These are phyloP conservation scores for Diaporthe capsici DNA, from an alignment of 2,329 filamentous ascomycete genomes.

Conservation along the genomic window DNA sequence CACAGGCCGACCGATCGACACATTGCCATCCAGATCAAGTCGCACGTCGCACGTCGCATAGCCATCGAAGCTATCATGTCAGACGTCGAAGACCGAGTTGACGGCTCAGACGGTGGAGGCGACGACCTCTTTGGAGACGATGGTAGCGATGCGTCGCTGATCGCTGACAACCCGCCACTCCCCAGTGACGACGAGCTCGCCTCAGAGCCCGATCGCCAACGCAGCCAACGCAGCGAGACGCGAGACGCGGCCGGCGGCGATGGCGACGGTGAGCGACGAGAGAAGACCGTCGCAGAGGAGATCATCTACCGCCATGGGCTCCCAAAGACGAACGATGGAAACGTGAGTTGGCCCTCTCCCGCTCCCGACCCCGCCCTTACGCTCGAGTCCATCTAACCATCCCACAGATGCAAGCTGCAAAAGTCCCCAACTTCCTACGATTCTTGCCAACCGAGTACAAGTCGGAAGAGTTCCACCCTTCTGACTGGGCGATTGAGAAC, in stretches of 20 bases:
- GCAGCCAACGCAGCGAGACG: slow-evolving; percentile 55
- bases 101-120: slow-evolving; percentile 66
- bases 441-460: slow-evolving; percentile 78
- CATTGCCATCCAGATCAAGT: not conserved
- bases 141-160: slow-evolving; percentile 68
- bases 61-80: slow-evolving; percentile 60
- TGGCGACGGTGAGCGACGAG: slow-evolving; percentile 57
- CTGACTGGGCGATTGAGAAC: slow-evolving; percentile 67
- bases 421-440: slow-evolving; percentile 80
- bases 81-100: slow-evolving; percentile 67
- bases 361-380: not conserved
- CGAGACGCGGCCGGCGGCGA: slow-evolving; percentile 60
- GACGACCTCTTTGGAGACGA: slow-evolving; percentile 76
- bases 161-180: slow-evolving; percentile 41
- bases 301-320: slow-evolving; percentile 77
- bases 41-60: not conserved
- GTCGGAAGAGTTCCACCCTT: slow-evolving; percentile 74
- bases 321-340: slow-evolving; percentile 79
- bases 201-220: slow-evolving; percentile 55
- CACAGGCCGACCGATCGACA: not conserved
- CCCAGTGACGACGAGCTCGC: slow-evolving; percentile 71
- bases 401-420: slow-evolving; percentile 75
- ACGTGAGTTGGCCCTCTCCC: slow-evolving; percentile 62
- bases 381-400: slow-evolving; percentile 43
- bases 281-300: slow-evolving; percentile 73